Conservation (phyloP, 169 alveolate genomes). For the Theileria parva region DNA sequence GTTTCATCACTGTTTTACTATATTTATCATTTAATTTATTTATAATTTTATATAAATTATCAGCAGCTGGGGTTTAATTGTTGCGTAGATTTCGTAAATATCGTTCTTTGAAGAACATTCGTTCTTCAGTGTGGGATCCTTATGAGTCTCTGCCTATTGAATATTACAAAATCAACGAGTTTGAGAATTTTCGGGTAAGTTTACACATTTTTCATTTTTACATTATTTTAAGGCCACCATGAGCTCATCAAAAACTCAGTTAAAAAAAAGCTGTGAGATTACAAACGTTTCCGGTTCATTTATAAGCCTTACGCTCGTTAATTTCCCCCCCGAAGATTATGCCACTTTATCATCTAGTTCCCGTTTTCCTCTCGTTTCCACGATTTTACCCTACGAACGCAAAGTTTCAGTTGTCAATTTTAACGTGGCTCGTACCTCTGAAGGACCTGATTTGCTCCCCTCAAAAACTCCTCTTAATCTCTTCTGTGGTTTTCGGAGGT, state of each 20-base stretch:
- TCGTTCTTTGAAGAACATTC: conserved; percentile 87
- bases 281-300: conserved; percentile 19
- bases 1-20: neutral
- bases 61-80: conserved; percentile 23
- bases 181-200: conserved; percentile 80
- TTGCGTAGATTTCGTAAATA: conserved; percentile 85
- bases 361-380: conserved; percentile 83
- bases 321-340: conserved; percentile 50
- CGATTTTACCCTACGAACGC: conserved; percentile 90
- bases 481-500: conserved; percentile 91
- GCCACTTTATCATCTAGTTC: neutral
- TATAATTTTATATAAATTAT: too few relatives aligned
- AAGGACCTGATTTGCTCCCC: conserved; percentile 70
- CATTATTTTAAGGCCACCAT: conserved; percentile 31
- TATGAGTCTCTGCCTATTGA: conserved; percentile 89
- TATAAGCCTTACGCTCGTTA: conserved; percentile 33
- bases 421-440: conserved; percentile 73
- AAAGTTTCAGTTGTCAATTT: conserved; percentile 89
- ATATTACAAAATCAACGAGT: conserved; percentile 86
- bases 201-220: conserved; percentile 33
- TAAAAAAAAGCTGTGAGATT: conserved; percentile 25
- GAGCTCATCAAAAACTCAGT: conserved; percentile 26
- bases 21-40: too few relatives aligned
- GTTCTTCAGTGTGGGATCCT: conserved; percentile 91
- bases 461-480: conserved; percentile 82